Base-by-base conservation (phyloP, 768 basidiomycete species). In the Naematelia encephala region DNA sequence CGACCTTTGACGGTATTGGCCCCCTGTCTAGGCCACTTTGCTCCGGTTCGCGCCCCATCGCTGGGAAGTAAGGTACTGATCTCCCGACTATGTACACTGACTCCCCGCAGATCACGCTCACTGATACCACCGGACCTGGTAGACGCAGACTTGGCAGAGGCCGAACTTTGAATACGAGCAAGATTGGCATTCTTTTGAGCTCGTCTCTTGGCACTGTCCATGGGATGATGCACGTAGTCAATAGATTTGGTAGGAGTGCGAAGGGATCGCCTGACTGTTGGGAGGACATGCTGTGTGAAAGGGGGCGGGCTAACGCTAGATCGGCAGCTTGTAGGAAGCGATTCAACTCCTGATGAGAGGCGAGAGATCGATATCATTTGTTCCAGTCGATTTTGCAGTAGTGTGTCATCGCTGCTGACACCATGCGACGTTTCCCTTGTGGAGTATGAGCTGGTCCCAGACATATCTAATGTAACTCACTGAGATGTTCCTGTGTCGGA, bases 11-110 rank as follows among this genome's bases (percentile, higher is more conserved):
- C n/a, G 19, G 54, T 55, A 25, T 55, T 55, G 1, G 16, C 21
- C 39, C 39, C 54, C 16, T 16, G 34, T 26, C 16, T 55, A 19
- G 54, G 54, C 54, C 54, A 55, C n/a, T 45, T 55, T 12, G 34
- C 8, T 8, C 34, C 34, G 34, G 8, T 39, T 16, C 34, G 34
- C 34, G 16, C 8, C 34, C 34, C 34, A 16, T 39, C 16, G 16
- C 8, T 8, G 34, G 8, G 34, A 8, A 39, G 16, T 16, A 39
- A 39, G 8, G 34, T 16, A 8, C 8, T 8, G 8, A 16, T 39
- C 34, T 8, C 16, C 34, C 16, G 34, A 8, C 16, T 39, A n/a
- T n/a, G n/a, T 39, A 8, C 34, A 39, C 34, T 16, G 8, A 39
- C 8, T 39, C 34, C 34, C 8, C 34, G 34, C 34, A 39, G 34